Conservation (phyloP, 768 basidiomycete species). For the Tulasnella sp. region DNA sequence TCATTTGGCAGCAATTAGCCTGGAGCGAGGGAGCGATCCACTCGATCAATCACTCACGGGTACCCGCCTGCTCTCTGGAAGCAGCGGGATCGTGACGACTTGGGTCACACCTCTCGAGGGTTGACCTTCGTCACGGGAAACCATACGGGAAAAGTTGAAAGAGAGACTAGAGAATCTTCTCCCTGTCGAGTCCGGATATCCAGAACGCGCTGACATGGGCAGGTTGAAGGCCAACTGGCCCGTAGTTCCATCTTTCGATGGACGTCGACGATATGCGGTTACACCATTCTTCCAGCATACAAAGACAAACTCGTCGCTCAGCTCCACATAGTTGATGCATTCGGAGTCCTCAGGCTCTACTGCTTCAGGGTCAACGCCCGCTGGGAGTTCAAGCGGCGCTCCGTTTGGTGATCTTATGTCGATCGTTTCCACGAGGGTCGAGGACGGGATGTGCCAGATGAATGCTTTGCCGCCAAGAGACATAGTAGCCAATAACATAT, state of each 20-base stretch:
- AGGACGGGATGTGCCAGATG: slow-evolving; percentile 51
- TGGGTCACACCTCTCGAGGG: too few relatives aligned
- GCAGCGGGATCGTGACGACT: too few relatives aligned
- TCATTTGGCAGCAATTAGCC: too few relatives aligned
- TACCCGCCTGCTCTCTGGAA: too few relatives aligned
- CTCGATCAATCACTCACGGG: too few relatives aligned
- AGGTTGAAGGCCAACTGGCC: too few relatives aligned
- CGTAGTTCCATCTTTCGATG: background rate
- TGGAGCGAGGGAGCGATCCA: too few relatives aligned
- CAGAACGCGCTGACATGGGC: too few relatives aligned
- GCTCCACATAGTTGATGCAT: slow-evolving; percentile 52
- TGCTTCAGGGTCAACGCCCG: background rate
- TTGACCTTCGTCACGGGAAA: too few relatives aligned
- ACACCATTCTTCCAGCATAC: slow-evolving; percentile 5
- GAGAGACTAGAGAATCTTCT: too few relatives aligned
- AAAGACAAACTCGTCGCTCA: slow-evolving; percentile 36
- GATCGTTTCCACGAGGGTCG: slow-evolving; percentile 39
- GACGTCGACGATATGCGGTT: background rate
- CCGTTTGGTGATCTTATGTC: slow-evolving; percentile 10
- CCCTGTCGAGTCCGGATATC: too few relatives aligned
- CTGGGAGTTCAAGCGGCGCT: background rate
- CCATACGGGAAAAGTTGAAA: too few relatives aligned
- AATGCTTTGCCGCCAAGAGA: slow-evolving; percentile 31
- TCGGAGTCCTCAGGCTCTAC: slow-evolving; percentile 24
- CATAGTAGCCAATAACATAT: slow-evolving; percentile 40